Evolutionary conservation across 148 eudicot species (phyloP), one percentile per base, ranked within the genome.

Genomic region (Amaranthus cruentus): DNA sequence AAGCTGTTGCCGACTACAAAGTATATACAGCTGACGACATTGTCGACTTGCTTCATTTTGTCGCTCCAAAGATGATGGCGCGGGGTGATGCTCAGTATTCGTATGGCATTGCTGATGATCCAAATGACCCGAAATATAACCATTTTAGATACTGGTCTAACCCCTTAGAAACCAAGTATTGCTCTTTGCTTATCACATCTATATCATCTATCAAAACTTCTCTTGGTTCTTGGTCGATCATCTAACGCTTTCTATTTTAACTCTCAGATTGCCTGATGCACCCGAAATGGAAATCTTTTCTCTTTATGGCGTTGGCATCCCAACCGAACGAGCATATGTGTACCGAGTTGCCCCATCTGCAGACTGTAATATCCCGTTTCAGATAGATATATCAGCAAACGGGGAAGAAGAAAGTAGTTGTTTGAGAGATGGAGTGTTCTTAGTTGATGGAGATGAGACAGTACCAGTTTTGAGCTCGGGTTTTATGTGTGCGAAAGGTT

Each of bases 101-200:
- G 4, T 90, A 88, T 75, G 98, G 98, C 61, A 83, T 91, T 77
- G 98, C 98, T 73, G 98, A 90, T 4, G 82, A 95, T 81, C 82
- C 88, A 86, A 86, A 88, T 66, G 97, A 91, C 76, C 98, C 96
- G 6, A 91, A 87, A 79, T 91, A 89, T 59, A 48, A 78, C 28
- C 97, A 91, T 76, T 91, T 83, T 79, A 95, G 90, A 71, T 91
- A 91, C 77, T 95, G 98, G 98, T 91, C 98, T 46, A 95, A 91
- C 75, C 98, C 98, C 63, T 75, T 95, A 69, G 98, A 95, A 77
- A 88, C 97, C 70, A 90, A 80, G 98, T 95, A 66, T 82, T 80
- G 9, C 51, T 70, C 75, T 50, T 68, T 55, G 12, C 42, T 7
- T 7, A 18, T 38, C 14, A 13, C 50, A 54, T 48, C 47, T 13